Percentiles rank a stretch among this genome's conserved stretches.
phyloP scores from a whole-genome alignment of 805 yeast genomes.

The Saccharomycopsis olivae region DNA sequence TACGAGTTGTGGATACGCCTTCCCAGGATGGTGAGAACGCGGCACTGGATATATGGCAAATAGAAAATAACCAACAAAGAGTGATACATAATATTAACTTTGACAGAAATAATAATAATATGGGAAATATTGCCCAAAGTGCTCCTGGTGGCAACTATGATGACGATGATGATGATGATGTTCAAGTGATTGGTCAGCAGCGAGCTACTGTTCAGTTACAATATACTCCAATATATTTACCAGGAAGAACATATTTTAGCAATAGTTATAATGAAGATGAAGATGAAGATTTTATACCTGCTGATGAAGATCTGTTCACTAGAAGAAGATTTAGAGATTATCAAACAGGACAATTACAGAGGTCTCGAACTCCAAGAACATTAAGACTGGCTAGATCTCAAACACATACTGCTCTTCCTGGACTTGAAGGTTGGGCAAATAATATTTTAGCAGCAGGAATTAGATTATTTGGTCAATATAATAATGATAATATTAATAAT shows the following conservation, averaged over 20 bases:
- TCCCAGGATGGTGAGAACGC: no score
- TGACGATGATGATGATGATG: slow-evolving; percentile 12
- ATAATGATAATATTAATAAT: no score
- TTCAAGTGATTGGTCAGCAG: slow-evolving; percentile 14
- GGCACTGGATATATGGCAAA: no score
- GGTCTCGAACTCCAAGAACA: no score
- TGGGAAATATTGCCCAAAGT: neutral
- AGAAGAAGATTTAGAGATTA: slow-evolving; percentile 2
- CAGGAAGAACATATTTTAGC: neutral
- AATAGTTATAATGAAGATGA: neutral
- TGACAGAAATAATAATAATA: neutral
- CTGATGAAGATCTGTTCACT: neutral
- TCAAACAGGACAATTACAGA: neutral
- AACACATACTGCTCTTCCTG: no score
- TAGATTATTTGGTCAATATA: no score
- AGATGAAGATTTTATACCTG: neutral
- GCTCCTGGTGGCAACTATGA: neutral
- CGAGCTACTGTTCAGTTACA: slow-evolving; percentile 8
- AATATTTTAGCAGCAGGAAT: no score
- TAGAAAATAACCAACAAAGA: no score
- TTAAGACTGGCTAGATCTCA: no score
- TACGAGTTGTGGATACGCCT: no score
- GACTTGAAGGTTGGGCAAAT: no score
- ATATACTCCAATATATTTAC: slow-evolving; percentile 14
- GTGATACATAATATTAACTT: neutral